Conservation (phyloP, 768 basidiomycete genomes). For the Imleria badia region DNA sequence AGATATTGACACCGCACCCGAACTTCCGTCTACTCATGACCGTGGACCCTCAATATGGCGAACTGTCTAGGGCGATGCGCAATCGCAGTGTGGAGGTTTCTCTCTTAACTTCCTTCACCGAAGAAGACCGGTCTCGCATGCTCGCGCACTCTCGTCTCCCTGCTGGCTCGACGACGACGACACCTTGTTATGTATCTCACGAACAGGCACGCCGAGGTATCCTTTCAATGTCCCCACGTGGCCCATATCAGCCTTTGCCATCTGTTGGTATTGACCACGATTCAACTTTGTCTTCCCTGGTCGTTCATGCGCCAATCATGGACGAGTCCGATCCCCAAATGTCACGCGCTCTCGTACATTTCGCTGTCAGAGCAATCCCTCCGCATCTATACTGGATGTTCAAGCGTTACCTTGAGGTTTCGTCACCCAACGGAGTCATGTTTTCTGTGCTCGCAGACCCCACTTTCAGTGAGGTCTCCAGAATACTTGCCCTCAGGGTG, state of each 20-base stretch:
- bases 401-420: constrained; percentile 22
- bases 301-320: constrained; percentile 41
- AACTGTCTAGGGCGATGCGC: constrained; percentile 96
- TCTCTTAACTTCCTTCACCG: constrained; percentile 37
- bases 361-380: constrained; percentile 25
- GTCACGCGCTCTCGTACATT: constrained; percentile 26
- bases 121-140: constrained; percentile 49
- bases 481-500: constrained; percentile 12
- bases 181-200: constrained; percentile 12
- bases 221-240: background rate
- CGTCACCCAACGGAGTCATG: constrained; percentile 12
- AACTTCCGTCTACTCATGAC: constrained; percentile 94
- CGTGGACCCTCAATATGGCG: constrained; percentile 87
- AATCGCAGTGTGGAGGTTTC: constrained; percentile 92
- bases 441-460: constrained; percentile 20
- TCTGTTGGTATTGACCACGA: constrained; percentile 50
- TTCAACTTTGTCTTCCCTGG: constrained; percentile 42
- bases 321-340: constrained; percentile 1
- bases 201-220: constrained; percentile 31
- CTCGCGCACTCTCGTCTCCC: constrained; percentile 54
- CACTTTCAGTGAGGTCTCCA: constrained; percentile 10
- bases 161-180: constrained; percentile 1
- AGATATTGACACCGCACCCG: constrained; percentile 78
- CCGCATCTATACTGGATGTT: constrained; percentile 12
- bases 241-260: constrained; percentile 21